Conservation (phyloP, 202 grass and related monocot species). For the Hordeum pubiflorum region DNA sequence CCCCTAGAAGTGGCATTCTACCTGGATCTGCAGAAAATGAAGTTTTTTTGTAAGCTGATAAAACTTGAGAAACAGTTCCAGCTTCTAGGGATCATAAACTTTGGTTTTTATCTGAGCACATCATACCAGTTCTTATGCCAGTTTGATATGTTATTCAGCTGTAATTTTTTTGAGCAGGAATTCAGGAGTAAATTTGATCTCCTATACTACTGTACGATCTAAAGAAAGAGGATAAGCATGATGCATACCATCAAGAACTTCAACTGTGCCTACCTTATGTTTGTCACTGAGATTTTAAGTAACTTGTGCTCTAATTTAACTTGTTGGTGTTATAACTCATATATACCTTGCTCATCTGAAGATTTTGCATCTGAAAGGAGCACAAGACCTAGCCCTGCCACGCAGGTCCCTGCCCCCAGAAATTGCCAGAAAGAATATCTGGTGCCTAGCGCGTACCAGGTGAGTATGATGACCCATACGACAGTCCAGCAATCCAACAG, state of each 20-base stretch:
- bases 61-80: slow-evolving; percentile 2
- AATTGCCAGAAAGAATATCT: slow-evolving; percentile 68
- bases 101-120: neutral
- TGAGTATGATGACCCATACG: slow-evolving; percentile 75
- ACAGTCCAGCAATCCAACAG: slow-evolving; percentile 80
- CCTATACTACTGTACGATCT: neutral
- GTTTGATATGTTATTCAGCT: neutral
- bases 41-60: neutral
- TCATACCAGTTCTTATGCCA: neutral
- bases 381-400: slow-evolving; percentile 62
- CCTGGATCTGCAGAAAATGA: slow-evolving; percentile 34
- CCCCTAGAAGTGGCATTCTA: slow-evolving; percentile 62
- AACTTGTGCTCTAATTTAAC: neutral
- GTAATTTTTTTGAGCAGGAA: neutral
- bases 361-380: slow-evolving; percentile 60
- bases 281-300: neutral
- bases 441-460: slow-evolving; percentile 67
- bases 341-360: slow-evolving; percentile 39
- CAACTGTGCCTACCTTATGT: neutral
- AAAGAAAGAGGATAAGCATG: neutral
- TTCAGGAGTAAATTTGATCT: neutral
- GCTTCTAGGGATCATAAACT: neutral
- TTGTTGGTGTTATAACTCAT: neutral
- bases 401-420: slow-evolving; percentile 48
- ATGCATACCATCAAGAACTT: neutral